Conservation (phyloP, 495 filamentous ascomycete species). For the Penicillium parvum region DNA sequence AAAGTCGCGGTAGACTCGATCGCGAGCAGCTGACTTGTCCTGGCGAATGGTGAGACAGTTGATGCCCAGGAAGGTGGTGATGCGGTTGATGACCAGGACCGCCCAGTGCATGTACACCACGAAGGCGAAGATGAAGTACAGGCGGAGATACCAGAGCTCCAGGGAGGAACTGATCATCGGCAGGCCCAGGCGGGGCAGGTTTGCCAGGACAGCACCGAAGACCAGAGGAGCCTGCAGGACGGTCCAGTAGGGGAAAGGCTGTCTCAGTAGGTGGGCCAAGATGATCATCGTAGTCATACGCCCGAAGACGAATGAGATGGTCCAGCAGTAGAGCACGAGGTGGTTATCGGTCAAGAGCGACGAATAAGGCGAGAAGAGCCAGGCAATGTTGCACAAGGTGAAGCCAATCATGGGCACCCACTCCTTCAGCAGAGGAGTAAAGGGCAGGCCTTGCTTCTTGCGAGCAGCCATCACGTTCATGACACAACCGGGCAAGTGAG, state of each 20-base stretch:
- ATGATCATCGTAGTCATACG: constrained; percentile 99
- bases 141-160: constrained; percentile 78
- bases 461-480: constrained; percentile 78
- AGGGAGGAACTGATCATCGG: constrained; percentile 50
- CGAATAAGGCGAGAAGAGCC: constrained; percentile 86
- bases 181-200: constrained; percentile 76
- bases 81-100: constrained; percentile 80
- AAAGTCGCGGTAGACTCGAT: constrained; percentile 38
- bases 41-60: constrained; percentile 85
- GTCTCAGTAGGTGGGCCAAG: constrained; percentile 85
- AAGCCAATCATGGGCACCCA: constrained; percentile 90
- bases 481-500: constrained; percentile 77
- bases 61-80: constrained; percentile 88
- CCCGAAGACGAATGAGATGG: constrained; percentile 95
- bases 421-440: constrained; percentile 84
- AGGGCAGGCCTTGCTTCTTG: constrained; percentile 63
- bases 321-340: constrained; percentile 86
- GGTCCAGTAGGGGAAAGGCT: constrained; percentile 97
- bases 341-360: constrained; percentile 74
- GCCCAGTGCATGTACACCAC: constrained; percentile 91
- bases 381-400: constrained; percentile 65
- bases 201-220: constrained; percentile 75
- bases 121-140: constrained; percentile 75
- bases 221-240: constrained; percentile 81
- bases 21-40: constrained; percentile 43